Percentiles rank a stretch among this genome's conserved stretches.
Conservation (phyloP, 805 yeast genomes). For the Schwanniomyces sp. region DNA sequence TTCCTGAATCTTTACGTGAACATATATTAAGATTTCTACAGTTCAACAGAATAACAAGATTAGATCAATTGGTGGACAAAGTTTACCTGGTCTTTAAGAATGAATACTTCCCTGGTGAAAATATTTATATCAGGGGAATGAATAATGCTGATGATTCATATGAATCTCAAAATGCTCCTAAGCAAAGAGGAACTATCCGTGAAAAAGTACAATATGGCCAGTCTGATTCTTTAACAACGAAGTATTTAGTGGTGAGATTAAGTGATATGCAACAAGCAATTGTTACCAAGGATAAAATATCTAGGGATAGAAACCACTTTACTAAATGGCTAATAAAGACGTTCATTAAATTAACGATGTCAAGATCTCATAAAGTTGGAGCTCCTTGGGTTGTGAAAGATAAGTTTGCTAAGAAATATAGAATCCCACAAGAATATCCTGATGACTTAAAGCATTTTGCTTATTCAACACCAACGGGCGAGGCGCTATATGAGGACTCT, state of each 20-base stretch:
- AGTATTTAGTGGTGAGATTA: slow-evolving; percentile 68
- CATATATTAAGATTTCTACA: slow-evolving; percentile 87
- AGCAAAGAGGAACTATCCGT: slow-evolving; percentile 62
- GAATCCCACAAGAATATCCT: slow-evolving; percentile 63
- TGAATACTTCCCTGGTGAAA: slow-evolving; percentile 91
- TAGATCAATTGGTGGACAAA: slow-evolving; percentile 85
- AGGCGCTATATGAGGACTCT: slow-evolving; percentile 20
- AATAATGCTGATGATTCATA: slow-evolving; percentile 14
- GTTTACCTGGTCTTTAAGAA: slow-evolving; percentile 74
- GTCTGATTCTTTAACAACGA: slow-evolving; percentile 41
- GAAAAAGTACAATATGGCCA: slow-evolving; percentile 78
- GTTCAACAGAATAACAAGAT: slow-evolving; percentile 75
- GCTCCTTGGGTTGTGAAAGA: slow-evolving; percentile 95
- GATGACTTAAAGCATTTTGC: slow-evolving; percentile 47
- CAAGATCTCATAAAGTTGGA: slow-evolving; percentile 79
- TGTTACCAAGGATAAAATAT: slow-evolving; percentile 69
- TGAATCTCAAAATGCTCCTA: slow-evolving; percentile 13
- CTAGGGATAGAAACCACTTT: slow-evolving; percentile 82
- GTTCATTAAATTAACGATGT: slow-evolving; percentile 75
- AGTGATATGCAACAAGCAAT: slow-evolving; percentile 57
- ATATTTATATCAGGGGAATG: slow-evolving; percentile 56
- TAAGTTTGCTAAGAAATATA: slow-evolving; percentile 67
- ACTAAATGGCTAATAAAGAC: slow-evolving; percentile 90
- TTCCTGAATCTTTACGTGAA: slow-evolving; percentile 89
- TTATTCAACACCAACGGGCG: slow-evolving; percentile 32